Conservation (phyloP, 78 protist genomes). For the slime mould (Dictyostelium discoideum) region DNA sequence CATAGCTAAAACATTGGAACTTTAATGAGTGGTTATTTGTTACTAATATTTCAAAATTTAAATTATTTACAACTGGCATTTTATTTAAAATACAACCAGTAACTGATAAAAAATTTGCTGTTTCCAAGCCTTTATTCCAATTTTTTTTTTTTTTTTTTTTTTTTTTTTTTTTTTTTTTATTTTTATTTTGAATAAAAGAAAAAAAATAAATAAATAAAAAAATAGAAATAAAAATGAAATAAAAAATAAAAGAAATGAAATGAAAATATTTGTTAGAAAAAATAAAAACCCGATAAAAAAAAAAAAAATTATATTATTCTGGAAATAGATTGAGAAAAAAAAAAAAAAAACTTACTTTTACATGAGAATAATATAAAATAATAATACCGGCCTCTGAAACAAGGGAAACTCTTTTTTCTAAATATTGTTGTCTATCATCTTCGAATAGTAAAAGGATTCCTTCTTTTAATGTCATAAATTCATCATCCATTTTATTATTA, state of each 20-base stretch:
- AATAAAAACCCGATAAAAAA: neutral
- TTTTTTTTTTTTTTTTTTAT: too few relatives aligned
- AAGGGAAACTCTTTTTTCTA: slow-evolving; percentile 16
- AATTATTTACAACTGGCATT: neutral
- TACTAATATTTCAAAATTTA: slow-evolving; percentile 2
- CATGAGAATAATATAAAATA: slow-evolving; percentile 11
- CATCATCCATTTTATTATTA: slow-evolving; percentile 22
- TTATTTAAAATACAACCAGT: slow-evolving; percentile 20
- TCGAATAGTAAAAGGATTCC: slow-evolving; percentile 8
- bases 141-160: too few relatives aligned
- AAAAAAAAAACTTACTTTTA: slow-evolving; percentile 16
- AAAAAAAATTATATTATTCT: neutral
- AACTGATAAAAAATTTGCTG: slow-evolving; percentile 23
- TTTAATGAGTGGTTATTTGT: neutral
- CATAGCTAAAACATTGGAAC: neutral
- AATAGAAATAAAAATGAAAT: neutral
- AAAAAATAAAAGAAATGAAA: neutral
- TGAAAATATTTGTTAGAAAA: neutral
- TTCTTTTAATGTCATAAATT: slow-evolving; percentile 24
- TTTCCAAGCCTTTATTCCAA: slow-evolving; percentile 39
- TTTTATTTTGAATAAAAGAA: neutral
- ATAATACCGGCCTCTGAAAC: slow-evolving; percentile 15
- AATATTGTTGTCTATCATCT: neutral
- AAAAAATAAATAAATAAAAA: neutral
- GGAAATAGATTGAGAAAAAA: neutral